Conservation (phyloP, 2,329 filamentous ascomycete genomes). For the Talaromyces sp. region DNA sequence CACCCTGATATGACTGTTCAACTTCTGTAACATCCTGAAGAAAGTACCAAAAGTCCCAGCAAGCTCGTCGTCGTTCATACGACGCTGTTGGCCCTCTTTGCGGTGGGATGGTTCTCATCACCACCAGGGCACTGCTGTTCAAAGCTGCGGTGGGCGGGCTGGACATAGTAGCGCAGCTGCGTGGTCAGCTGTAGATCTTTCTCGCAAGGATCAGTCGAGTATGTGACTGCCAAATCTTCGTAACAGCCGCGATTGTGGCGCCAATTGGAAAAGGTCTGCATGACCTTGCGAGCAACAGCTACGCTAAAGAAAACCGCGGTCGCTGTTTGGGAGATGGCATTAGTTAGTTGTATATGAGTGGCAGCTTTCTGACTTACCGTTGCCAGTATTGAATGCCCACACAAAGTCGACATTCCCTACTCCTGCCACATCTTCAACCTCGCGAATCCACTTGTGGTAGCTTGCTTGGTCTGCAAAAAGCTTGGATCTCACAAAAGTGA, state of each 20-base stretch:
- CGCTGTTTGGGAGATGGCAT: slow-evolving; percentile 10
- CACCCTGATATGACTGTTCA: not conserved
- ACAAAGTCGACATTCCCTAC: slow-evolving; percentile 33
- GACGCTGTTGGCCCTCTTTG: not conserved
- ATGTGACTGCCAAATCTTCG: slow-evolving; percentile 22
- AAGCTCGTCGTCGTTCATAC: not conserved
- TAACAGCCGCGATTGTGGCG: slow-evolving; percentile 18
- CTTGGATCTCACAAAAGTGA: slow-evolving; percentile 35
- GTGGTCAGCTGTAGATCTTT: slow-evolving; percentile 23
- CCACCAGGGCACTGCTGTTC: not conserved
- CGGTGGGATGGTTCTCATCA: slow-evolving; percentile 2
- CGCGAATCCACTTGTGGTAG: slow-evolving; percentile 28
- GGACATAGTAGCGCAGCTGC: slow-evolving; percentile 8
- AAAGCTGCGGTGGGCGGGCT: slow-evolving; percentile 4
- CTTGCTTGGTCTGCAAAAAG: slow-evolving; percentile 30
- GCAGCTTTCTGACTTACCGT: slow-evolving; percentile 27
- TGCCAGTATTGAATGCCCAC: slow-evolving; percentile 39
- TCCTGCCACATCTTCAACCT: slow-evolving; percentile 29
- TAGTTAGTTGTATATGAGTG: not conserved
- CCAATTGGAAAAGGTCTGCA: slow-evolving; percentile 21
- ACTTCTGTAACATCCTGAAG: not conserved
- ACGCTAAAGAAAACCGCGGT: slow-evolving; percentile 22
- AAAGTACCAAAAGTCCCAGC: not conserved
- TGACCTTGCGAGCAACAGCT: slow-evolving; percentile 22
- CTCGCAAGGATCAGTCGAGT: slow-evolving; percentile 31